Conservation (phyloP, 176 grass and related monocot species). For the Avena eriantha region DNA sequence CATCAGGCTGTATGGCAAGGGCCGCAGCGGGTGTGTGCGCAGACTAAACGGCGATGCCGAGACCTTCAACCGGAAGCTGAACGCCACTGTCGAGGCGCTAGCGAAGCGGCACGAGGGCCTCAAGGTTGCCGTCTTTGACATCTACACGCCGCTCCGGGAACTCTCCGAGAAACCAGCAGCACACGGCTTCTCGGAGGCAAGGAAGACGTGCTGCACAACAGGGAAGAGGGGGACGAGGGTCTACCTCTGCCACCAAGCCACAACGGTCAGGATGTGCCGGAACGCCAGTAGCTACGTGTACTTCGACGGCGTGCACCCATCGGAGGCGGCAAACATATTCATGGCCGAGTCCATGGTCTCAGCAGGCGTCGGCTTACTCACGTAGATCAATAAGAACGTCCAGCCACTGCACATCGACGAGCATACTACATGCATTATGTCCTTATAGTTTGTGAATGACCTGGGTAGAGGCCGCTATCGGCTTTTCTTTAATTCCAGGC, state of each 20-base stretch:
- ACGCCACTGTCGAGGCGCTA: slow-evolving; percentile 42
- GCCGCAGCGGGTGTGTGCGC: slow-evolving; percentile 45
- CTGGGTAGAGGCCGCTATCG: background rate
- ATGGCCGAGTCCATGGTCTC: slow-evolving; percentile 58
- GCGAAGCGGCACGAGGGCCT: slow-evolving; percentile 1
- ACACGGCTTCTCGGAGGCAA: slow-evolving; percentile 40
- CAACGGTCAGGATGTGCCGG: slow-evolving; percentile 40
- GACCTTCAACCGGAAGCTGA: slow-evolving; percentile 78
- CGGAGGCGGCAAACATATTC: slow-evolving; percentile 38
- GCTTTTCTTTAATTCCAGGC: background rate
- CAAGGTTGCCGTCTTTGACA: background rate
- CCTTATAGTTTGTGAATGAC: background rate
- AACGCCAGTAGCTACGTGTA: slow-evolving; percentile 77
- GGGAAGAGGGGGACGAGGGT: slow-evolving; percentile 62
- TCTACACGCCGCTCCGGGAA: slow-evolving; percentile 14
- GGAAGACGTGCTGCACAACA: slow-evolving; percentile 67
- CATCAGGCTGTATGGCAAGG: slow-evolving; percentile 65
- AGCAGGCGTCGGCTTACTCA: slow-evolving; percentile 48
- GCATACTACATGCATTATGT: background rate
- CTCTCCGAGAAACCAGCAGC: background rate
- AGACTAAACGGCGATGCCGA: slow-evolving; percentile 65
- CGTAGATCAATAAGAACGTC: background rate
- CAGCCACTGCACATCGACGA: background rate
- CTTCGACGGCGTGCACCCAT: slow-evolving; percentile 86
- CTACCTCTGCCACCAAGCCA: slow-evolving; percentile 62